phyloP scores from a whole-genome alignment of 1,139 yeast genomes.

The Sugiyamaella paludigena region DNA sequence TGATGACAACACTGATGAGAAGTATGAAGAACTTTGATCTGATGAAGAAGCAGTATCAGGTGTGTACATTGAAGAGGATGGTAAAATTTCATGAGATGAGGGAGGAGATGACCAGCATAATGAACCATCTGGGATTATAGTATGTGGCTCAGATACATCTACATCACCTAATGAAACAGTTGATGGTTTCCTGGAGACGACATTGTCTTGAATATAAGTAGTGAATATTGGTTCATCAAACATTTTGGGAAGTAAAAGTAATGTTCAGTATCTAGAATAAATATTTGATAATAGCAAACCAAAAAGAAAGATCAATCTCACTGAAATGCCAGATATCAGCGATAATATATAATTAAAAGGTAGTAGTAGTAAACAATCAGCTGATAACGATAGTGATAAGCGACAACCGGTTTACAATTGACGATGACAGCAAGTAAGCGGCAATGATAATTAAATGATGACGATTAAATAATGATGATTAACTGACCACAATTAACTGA shows the following conservation, averaged over 20 bases:
- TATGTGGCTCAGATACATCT: constrained; percentile 13
- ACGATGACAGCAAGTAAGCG: too few relatives aligned
- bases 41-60: constrained; percentile 13
- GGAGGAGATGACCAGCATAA: constrained; percentile 16
- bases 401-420: too few relatives aligned
- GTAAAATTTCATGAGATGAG: constrained; percentile 8
- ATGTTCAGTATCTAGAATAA: too few relatives aligned
- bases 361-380: too few relatives aligned
- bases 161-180: constrained; percentile 13
- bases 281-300: too few relatives aligned
- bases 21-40: constrained; percentile 9
- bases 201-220: constrained; percentile 11
- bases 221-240: constrained; percentile 11
- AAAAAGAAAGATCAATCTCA: too few relatives aligned
- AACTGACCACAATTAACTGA: too few relatives aligned
- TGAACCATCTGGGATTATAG: constrained; percentile 12
- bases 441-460: too few relatives aligned
- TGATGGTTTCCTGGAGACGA: constrained; percentile 16
- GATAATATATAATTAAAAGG: too few relatives aligned
- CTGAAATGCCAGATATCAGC: too few relatives aligned
- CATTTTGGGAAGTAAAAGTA: constrained; percentile 2
- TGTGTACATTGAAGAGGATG: constrained; percentile 13
- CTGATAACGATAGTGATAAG: too few relatives aligned
- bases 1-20: constrained; percentile 20
- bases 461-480: too few relatives aligned